Percentiles rank a stretch among this genome's conserved stretches.
phyloP scores from a whole-genome alignment of 208 protist species.

The Leishmania braziliensis region DNA sequence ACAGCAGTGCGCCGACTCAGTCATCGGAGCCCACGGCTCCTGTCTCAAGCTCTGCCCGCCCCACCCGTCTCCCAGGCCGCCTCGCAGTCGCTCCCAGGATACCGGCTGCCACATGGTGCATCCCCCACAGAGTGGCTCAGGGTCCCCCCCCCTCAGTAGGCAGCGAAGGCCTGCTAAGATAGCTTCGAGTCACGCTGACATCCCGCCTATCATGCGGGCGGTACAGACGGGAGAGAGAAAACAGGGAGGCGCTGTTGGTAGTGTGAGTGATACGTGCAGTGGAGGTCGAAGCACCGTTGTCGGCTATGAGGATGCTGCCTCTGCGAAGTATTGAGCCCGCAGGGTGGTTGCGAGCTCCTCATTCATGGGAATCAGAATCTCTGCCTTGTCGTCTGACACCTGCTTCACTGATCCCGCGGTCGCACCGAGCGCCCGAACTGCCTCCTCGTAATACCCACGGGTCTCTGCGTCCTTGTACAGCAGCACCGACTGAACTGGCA shows the following conservation, averaged over 20 bases:
- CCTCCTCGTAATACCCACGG: conserved; percentile 35
- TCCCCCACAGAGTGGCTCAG: too few relatives aligned
- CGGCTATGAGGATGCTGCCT: conserved; percentile 7
- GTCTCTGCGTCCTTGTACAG: conserved; percentile 57
- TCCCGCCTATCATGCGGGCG: neutral
- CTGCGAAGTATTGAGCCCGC: conserved; percentile 25
- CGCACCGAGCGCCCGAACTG: conserved; percentile 20
- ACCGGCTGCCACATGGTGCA: too few relatives aligned
- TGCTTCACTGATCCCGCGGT: conserved; percentile 1
- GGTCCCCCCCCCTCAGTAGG: too few relatives aligned
- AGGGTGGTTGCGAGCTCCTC: conserved; percentile 8
- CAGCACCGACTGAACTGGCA: conserved; percentile 66
- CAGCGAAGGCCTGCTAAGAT: too few relatives aligned
- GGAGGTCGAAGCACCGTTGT: neutral
- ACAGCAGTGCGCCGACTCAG: too few relatives aligned
- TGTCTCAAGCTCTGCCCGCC: too few relatives aligned
- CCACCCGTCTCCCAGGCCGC: too few relatives aligned
- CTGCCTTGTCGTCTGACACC: conserved; percentile 4
- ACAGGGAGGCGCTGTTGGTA: neutral
- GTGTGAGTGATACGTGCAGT: neutral
- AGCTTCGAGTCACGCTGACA: too few relatives aligned
- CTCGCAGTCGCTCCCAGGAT: too few relatives aligned
- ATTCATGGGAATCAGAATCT: conserved; percentile 15
- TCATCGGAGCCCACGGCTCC: too few relatives aligned
- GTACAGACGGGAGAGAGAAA: neutral